Evolutionary conservation across 345 rosid species (phyloP).

Genomic region (Hypericum androsaemum): DNA sequence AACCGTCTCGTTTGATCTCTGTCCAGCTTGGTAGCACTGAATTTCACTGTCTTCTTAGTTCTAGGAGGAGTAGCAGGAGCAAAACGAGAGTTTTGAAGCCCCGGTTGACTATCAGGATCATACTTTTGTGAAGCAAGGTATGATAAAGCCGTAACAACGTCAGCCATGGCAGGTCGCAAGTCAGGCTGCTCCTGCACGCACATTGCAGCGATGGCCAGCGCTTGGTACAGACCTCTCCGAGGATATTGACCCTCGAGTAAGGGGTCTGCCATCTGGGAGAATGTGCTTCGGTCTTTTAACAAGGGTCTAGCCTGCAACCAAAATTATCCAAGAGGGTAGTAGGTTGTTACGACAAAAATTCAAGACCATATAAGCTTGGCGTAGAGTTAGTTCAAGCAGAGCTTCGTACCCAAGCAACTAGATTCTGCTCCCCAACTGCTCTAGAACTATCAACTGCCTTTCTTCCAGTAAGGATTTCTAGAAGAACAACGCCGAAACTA

Average conservation of each 20-base stretch:
- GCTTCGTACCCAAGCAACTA: slow-evolving; percentile 1
- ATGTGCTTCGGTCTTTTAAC: slow-evolving; percentile 2
- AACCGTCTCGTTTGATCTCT: no score
- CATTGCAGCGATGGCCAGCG: slow-evolving; percentile 4
- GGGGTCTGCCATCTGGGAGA: slow-evolving; percentile 1
- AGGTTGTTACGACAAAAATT: not conserved
- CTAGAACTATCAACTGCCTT: not conserved
- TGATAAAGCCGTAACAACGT: slow-evolving; percentile 2
- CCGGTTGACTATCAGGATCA: not conserved
- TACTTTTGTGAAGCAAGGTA: slow-evolving; percentile 1
- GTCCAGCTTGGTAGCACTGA: no score
- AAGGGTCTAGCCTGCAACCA: slow-evolving; percentile 1
- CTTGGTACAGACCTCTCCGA: slow-evolving; percentile 5
- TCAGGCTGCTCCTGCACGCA: slow-evolving; percentile 8
- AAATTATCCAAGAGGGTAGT: not conserved
- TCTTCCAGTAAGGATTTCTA: slow-evolving; percentile 4
- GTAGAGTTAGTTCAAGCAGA: not conserved
- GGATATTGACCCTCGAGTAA: slow-evolving; percentile 2
- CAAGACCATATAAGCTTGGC: not conserved
- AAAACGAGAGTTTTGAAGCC: no score
- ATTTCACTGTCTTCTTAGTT: no score
- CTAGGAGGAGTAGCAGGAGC: no score
- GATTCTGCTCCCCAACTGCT: not conserved
- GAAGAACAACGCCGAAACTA: not conserved
- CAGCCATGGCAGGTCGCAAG: slow-evolving; percentile 2